Conservation (phyloP, 768 basidiomycete genomes). For the Kwoniella europaea region DNA sequence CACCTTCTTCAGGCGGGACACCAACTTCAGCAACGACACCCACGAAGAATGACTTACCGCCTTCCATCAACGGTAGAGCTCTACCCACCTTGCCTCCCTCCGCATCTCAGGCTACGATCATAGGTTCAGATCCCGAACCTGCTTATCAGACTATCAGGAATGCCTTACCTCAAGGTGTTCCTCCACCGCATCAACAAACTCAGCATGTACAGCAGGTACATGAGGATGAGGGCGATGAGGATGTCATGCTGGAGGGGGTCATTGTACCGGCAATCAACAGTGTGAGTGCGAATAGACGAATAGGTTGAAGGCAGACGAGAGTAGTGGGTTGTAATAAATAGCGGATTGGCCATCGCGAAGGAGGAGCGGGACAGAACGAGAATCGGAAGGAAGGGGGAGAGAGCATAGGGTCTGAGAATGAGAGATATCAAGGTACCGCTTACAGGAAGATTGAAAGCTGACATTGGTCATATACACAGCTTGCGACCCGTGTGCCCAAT, state of each 20-base stretch:
- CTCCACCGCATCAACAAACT: neutral
- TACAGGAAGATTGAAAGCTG: neutral
- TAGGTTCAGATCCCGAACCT: conserved; percentile 6
- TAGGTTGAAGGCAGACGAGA: too few species aligned
- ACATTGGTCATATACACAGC: neutral
- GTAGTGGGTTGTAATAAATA: too few species aligned
- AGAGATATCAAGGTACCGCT: too few species aligned
- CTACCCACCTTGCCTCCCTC: conserved; percentile 28
- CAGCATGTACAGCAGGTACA: neutral
- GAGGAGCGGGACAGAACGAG: too few species aligned
- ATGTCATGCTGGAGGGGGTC: conserved; percentile 92
- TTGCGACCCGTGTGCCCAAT: conserved; percentile 90
- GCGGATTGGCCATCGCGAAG: neutral
- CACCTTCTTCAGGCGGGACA: conserved; percentile 23
- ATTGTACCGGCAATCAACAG: conserved; percentile 95
- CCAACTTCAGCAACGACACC: conserved; percentile 3
- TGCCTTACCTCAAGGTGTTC: conserved; percentile 14
- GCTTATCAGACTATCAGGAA: conserved; percentile 25
- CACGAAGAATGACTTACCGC: conserved; percentile 10
- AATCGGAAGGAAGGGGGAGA: too few species aligned
- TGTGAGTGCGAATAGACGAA: conserved; percentile 62
- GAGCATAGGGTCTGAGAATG: too few species aligned
- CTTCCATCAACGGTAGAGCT: conserved; percentile 29
- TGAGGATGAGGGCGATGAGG: conserved; percentile 48
- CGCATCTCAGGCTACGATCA: conserved; percentile 59